Evolutionary conservation across 129 eudicot species (phyloP).

Genomic region (Saussurea involucrata): DNA sequence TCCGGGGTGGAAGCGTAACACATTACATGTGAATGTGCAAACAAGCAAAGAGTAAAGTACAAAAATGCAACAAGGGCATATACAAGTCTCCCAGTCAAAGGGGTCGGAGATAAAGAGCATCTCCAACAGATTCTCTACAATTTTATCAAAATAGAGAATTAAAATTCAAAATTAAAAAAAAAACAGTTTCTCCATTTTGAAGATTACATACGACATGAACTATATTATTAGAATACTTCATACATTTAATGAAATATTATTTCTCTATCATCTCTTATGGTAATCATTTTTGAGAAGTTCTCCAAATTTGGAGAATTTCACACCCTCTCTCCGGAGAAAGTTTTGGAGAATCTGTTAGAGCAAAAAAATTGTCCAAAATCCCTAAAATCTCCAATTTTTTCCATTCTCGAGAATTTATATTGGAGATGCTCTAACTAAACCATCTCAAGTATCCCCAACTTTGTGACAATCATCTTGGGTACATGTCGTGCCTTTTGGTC

Average conservation of each 20-base stretch:
- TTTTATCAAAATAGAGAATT: not conserved
- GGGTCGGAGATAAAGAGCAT: too few relatives aligned
- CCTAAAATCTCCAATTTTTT: not conserved
- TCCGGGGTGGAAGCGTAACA: too few relatives aligned
- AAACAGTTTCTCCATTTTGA: not conserved
- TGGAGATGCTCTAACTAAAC: not conserved
- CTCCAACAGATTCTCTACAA: not conserved
- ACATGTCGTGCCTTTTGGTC: conserved; percentile 7
- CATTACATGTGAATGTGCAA: too few relatives aligned
- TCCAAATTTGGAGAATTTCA: not conserved
- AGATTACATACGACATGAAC: not conserved
- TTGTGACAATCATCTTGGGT: not conserved
- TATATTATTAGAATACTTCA: not conserved
- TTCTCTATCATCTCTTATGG: not conserved
- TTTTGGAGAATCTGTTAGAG: not conserved
- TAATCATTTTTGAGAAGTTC: not conserved
- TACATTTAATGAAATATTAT: not conserved
- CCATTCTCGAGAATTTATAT: not conserved
- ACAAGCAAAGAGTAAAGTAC: too few relatives aligned
- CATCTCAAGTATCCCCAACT: not conserved
- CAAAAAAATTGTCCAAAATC: not conserved
- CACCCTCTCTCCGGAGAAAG: not conserved
- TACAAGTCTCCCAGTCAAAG: too few relatives aligned
- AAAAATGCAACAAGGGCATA: too few relatives aligned
- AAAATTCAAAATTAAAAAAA: not conserved